phyloP scores from a whole-genome alignment of 2,329 filamentous ascomycete species.

The Fusarium sulawesiense region DNA sequence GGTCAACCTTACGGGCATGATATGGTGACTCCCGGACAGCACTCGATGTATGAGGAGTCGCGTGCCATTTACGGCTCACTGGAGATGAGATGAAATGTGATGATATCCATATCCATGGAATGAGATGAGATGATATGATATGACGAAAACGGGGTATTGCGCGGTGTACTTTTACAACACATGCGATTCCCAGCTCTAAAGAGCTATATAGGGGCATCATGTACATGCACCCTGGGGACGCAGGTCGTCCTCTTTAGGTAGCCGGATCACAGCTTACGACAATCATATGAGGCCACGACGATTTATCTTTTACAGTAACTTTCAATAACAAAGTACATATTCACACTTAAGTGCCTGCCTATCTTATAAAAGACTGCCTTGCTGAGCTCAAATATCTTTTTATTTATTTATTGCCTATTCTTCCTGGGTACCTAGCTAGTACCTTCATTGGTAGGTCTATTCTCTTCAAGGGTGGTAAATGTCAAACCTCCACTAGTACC shows the following conservation, averaged over 20 bases:
- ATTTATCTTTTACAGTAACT: slow-evolving; percentile 4
- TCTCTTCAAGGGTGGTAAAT: neutral
- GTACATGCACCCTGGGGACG: slow-evolving; percentile 16
- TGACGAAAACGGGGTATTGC: slow-evolving; percentile 6
- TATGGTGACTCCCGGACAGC: slow-evolving; percentile 19
- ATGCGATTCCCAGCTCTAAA: slow-evolving; percentile 17
- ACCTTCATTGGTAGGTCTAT: neutral
- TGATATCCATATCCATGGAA: neutral
- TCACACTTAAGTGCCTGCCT: neutral
- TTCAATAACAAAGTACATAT: slow-evolving; percentile 1
- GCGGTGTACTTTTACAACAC: slow-evolving; percentile 18
- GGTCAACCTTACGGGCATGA: slow-evolving; percentile 27
- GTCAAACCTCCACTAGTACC: neutral
- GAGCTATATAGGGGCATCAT: slow-evolving; percentile 9
- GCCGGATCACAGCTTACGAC: slow-evolving; percentile 36
- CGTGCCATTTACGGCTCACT: slow-evolving; percentile 31
- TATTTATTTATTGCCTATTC: neutral
- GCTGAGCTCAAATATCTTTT: neutral
- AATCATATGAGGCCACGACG: slow-evolving; percentile 33
- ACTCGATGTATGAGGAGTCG: slow-evolving; percentile 29
- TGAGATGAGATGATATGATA: neutral
- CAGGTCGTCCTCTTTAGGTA: slow-evolving; percentile 23
- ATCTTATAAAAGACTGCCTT: neutral
- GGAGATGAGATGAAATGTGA: neutral
- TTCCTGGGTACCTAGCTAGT: neutral